Conservation (phyloP, 164 flowering plant species). For the Stephania japonica region DNA sequence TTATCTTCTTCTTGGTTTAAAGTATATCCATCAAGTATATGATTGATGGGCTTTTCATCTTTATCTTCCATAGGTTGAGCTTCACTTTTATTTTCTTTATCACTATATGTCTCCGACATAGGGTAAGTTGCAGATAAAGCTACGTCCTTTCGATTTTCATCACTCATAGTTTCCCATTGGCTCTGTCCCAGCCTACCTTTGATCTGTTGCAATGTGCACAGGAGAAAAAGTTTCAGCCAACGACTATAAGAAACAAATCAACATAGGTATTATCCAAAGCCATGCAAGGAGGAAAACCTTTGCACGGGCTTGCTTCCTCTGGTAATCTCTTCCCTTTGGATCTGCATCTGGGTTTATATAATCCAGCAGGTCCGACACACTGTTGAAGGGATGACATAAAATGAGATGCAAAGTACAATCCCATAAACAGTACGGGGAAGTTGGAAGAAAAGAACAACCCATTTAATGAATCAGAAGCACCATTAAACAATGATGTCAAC, state of each 20-base stretch:
- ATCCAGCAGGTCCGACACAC: slow-evolving; percentile 90
- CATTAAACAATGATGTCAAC: not conserved
- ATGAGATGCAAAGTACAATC: not conserved
- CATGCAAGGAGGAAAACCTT: slow-evolving; percentile 40
- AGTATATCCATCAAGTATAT: slow-evolving; percentile 20
- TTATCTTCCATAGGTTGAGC: slow-evolving; percentile 24
- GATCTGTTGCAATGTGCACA: slow-evolving; percentile 28
- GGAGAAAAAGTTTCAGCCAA: not conserved
- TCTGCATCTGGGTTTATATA: slow-evolving; percentile 83
- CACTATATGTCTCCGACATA: slow-evolving; percentile 40
- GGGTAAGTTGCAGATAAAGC: slow-evolving; percentile 26
- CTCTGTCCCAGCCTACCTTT: slow-evolving; percentile 57
- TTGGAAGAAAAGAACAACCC: not conserved
- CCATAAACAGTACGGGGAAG: not conserved
- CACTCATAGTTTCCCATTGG: slow-evolving; percentile 34
- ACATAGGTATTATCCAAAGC: not conserved
- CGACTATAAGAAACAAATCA: not conserved
- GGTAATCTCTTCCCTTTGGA: slow-evolving; percentile 68
- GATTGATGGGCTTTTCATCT: slow-evolving; percentile 30
- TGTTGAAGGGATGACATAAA: slow-evolving; percentile 25
- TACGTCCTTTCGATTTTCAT: slow-evolving; percentile 51
- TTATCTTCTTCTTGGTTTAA: slow-evolving; percentile 31
- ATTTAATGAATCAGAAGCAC: not conserved
- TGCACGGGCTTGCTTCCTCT: slow-evolving; percentile 79
- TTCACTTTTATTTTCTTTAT: slow-evolving; percentile 62